Evolutionary conservation across 2,329 filamentous ascomycete species (phyloP).

Genomic region (Epichloe sibirici): DNA sequence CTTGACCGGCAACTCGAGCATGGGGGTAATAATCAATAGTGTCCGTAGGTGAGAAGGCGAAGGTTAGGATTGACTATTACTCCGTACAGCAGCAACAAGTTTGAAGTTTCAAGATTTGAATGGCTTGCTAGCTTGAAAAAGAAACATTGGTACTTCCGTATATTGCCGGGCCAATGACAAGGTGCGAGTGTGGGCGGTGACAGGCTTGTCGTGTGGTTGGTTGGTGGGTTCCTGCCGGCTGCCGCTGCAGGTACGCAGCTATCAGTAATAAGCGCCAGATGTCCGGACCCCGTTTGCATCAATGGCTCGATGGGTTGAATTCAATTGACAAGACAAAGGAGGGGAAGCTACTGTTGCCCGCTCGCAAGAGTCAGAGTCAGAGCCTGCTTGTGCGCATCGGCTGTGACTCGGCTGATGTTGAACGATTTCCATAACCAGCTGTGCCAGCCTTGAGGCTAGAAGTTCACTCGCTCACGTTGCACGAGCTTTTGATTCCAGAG

Average conservation of each 20-base stretch:
- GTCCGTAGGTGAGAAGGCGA: no score
- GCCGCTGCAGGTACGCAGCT: constrained; percentile 2
- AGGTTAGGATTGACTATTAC: no score
- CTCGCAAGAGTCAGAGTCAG: not conserved
- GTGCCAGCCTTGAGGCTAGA: not conserved
- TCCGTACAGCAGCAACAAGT: not conserved
- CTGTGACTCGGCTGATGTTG: not conserved
- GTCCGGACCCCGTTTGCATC: not conserved
- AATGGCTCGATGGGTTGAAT: no score
- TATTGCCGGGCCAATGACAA: not conserved
- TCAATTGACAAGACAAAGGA: not conserved
- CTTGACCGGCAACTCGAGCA: no score
- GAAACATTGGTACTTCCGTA: not conserved
- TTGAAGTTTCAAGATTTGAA: no score
- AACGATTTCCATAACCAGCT: not conserved
- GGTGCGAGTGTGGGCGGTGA: not conserved
- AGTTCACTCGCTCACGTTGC: not conserved
- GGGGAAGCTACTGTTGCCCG: not conserved
- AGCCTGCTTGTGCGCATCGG: not conserved
- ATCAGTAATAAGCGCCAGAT: not conserved
- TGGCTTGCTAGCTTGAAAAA: no score
- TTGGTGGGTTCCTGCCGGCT: not conserved
- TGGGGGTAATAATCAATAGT: no score
- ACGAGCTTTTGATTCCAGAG: not conserved
- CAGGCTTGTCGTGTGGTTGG: not conserved